Percentiles rank a stretch among this genome's conserved stretches.
Conservation (phyloP, 495 filamentous ascomycete genomes). For the Emericellopsis terricola region DNA sequence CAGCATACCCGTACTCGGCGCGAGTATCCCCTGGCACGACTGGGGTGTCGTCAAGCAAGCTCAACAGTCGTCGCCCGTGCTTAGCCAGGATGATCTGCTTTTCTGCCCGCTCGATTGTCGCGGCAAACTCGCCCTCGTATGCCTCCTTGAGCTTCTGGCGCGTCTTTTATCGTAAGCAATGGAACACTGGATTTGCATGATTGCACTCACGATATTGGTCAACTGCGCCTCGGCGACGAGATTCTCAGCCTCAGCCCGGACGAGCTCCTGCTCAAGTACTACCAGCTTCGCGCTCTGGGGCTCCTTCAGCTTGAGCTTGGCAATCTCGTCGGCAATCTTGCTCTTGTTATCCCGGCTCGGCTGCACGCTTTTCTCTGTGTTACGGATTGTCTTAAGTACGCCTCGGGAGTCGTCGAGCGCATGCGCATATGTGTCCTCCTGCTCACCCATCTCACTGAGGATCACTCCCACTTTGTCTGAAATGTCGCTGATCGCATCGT, state of each 20-base stretch:
- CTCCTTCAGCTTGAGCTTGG: constrained; percentile 75
- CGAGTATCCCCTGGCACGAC: constrained; percentile 72
- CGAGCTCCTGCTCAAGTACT: constrained; percentile 85
- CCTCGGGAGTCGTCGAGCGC: constrained; percentile 67
- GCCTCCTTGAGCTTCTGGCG: constrained; percentile 88
- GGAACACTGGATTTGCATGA: too few species aligned
- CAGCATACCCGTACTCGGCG: constrained; percentile 40
- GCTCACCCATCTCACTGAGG: constrained; percentile 76
- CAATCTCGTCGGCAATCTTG: constrained; percentile 81
- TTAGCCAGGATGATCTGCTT: constrained; percentile 88
- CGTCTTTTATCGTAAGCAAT: constrained; percentile 33
- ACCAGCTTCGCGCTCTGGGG: constrained; percentile 57
- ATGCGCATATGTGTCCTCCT: constrained; percentile 76
- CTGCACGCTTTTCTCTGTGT: constrained; percentile 86
- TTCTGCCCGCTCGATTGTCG: constrained; percentile 84
- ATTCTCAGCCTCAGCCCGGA: constrained; percentile 85
- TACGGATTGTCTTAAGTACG: constrained; percentile 74
- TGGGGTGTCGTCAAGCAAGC: constrained; percentile 80
- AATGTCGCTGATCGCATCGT: constrained; percentile 74
- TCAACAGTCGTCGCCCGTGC: constrained; percentile 69
- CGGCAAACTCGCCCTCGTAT: constrained; percentile 69
- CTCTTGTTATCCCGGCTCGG: constrained; percentile 69
- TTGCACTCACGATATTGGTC: constrained; percentile 62
- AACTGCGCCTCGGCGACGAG: constrained; percentile 93
- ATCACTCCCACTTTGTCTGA: constrained; percentile 89